Evolutionary conservation across 1,139 yeast species (phyloP).

Genomic region (Magnusiomyces fungicola): DNA sequence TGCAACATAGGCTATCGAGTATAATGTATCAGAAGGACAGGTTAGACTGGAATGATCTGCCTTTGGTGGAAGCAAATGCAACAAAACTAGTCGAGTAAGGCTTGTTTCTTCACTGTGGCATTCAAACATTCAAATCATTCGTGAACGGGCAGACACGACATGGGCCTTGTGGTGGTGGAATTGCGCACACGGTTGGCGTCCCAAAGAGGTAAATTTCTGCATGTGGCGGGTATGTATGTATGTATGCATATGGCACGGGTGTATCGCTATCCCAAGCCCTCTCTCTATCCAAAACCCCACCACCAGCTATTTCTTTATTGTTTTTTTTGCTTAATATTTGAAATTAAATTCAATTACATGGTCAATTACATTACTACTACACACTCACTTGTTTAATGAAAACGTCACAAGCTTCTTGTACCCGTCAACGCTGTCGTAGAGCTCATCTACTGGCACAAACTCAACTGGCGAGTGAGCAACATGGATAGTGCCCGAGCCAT

Average conservation of each 20-base stretch:
- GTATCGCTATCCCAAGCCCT: too few relatives aligned
- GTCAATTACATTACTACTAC: neutral
- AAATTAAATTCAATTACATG: neutral
- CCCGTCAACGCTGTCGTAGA: slow-evolving; percentile 49
- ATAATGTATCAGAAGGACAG: too few relatives aligned
- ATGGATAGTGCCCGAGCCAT: slow-evolving; percentile 63
- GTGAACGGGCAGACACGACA: too few relatives aligned
- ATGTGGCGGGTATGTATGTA: neutral
- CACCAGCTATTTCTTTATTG: neutral
- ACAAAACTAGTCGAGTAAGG: too few relatives aligned
- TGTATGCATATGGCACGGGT: too few relatives aligned
- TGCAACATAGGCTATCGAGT: too few relatives aligned
- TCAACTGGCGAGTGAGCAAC: slow-evolving; percentile 63
- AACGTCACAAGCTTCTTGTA: slow-evolving; percentile 43
- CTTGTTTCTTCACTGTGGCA: too few relatives aligned
- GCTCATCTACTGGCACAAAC: slow-evolving; percentile 44
- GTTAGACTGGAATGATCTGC: too few relatives aligned
- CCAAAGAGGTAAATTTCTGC: neutral
- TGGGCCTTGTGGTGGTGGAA: neutral
- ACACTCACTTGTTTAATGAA: slow-evolving; percentile 14
- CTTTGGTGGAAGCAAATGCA: too few relatives aligned
- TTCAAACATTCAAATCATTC: too few relatives aligned
- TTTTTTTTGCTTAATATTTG: neutral
- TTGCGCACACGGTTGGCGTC: neutral
- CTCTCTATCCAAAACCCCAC: too few relatives aligned